These are phyloP conservation scores for Colletotrichum eremochloae DNA, from an alignment of 2,329 filamentous ascomycete species.

Conservation along the genomic window DNA sequence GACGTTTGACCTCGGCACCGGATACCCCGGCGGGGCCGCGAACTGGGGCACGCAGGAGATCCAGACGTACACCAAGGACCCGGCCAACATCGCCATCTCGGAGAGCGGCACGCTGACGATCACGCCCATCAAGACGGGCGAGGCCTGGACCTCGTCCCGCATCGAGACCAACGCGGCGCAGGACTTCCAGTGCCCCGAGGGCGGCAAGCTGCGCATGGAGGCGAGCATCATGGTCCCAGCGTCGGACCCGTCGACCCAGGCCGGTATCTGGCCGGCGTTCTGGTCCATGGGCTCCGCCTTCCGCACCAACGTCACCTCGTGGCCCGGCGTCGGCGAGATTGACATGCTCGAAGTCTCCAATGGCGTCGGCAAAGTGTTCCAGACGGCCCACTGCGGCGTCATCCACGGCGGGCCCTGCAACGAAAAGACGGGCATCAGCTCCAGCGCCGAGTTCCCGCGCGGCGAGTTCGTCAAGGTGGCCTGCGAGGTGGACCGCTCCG, in stretches of 20 bases:
- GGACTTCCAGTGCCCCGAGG: conserved; percentile 52
- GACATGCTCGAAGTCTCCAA: conserved; percentile 61
- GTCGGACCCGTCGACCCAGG: conserved; percentile 46
- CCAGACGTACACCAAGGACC: conserved; percentile 58
- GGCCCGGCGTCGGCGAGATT: conserved; percentile 59
- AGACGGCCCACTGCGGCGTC: conserved; percentile 59
- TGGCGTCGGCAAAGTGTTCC: conserved; percentile 51
- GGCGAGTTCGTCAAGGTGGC: conserved; percentile 52
- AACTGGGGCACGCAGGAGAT: conserved; percentile 65
- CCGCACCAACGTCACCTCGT: conserved; percentile 55
- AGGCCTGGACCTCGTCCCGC: conserved; percentile 59
- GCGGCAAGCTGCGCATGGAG: conserved; percentile 55
- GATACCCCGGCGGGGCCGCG: conserved; percentile 59
- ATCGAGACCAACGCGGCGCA: conserved; percentile 55
- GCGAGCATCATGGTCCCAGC: conserved; percentile 54
- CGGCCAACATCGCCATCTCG: conserved; percentile 57
- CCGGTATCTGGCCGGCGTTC: conserved; percentile 63
- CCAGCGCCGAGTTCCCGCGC: conserved; percentile 43
- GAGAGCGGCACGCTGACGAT: conserved; percentile 41
- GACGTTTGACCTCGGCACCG: conserved; percentile 59
- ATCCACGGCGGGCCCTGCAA: conserved; percentile 56
- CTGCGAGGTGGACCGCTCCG: conserved; percentile 51
- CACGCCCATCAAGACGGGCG: conserved; percentile 48
- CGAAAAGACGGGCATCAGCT: conserved; percentile 54
- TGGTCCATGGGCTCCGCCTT: conserved; percentile 58